These are phyloP conservation scores for Trifolium subterraneum DNA, from an alignment of 306 rosid genomes.

Conservation along the genomic window DNA sequence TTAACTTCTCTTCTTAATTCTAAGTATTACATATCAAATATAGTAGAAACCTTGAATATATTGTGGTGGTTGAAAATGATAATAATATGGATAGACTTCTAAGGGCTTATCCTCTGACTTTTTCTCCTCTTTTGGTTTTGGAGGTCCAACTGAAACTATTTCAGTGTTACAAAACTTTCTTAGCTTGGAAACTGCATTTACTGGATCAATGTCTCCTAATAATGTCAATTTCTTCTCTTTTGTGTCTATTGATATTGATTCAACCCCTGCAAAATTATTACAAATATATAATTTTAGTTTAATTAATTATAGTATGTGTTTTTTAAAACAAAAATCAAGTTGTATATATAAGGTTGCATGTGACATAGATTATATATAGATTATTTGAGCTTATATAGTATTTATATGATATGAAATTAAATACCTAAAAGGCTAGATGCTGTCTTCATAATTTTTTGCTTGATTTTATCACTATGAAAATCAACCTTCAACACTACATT, in stretches of 20 bases:
- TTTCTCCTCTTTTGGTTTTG: slow-evolving; percentile 49
- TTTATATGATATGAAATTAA: not conserved
- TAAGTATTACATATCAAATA: not conserved
- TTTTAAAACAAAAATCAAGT: too few species aligned
- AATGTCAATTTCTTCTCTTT: slow-evolving; percentile 1
- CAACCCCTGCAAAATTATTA: slow-evolving; percentile 5
- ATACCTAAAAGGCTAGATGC: slow-evolving; percentile 17
- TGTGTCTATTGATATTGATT: not conserved
- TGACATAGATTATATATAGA: too few species aligned
- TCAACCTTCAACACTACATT: slow-evolving; percentile 16
- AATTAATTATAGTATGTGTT: too few species aligned
- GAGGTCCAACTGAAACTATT: slow-evolving; percentile 62
- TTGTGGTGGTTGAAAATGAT: slow-evolving; percentile 6
- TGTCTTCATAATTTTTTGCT: slow-evolving; percentile 15
- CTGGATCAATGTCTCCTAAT: not conserved
- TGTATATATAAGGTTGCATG: too few species aligned
- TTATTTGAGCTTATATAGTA: not conserved
- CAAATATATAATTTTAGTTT: too few species aligned
- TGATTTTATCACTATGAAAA: not conserved
- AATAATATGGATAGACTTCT: slow-evolving; percentile 1
- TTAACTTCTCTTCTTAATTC: too few species aligned
- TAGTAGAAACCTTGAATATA: slow-evolving; percentile 11
- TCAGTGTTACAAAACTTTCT: slow-evolving; percentile 33
- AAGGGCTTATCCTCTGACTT: slow-evolving; percentile 19
- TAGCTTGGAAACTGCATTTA: not conserved